These are phyloP conservation scores for Cornus kousa DNA, from an alignment of 148 eudicot genomes.

Conservation along the genomic window DNA sequence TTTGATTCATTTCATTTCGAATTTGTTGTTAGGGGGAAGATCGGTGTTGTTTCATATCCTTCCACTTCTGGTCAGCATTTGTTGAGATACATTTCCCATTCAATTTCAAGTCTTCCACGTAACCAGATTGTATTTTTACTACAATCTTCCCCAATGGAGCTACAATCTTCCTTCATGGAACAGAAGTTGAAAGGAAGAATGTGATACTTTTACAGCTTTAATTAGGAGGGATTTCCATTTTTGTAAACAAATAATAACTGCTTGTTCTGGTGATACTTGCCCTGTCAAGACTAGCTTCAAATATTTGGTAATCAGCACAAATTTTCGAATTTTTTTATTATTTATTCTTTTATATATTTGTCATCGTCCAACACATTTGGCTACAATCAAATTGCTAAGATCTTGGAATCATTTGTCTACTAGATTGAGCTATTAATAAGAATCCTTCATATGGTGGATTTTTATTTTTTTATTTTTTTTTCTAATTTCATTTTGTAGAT, in stretches of 20 bases:
- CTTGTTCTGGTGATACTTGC: background rate
- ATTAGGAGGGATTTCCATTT: background rate
- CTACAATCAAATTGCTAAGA: background rate
- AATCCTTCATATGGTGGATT: no score
- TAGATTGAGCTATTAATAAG: background rate
- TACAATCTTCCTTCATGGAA: background rate
- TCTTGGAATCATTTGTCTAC: background rate
- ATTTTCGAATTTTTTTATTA: background rate
- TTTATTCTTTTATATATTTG: background rate
- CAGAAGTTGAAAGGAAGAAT: background rate
- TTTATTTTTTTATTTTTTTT: no score
- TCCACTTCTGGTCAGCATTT: background rate
- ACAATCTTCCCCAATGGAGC: background rate
- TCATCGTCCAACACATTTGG: background rate
- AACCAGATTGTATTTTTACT: background rate
- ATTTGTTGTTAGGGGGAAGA: slow-evolving; percentile 7
- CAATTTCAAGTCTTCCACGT: background rate
- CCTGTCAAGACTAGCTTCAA: background rate
- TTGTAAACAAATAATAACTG: background rate
- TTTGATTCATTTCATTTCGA: slow-evolving; percentile 1
- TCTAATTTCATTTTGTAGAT: no score
- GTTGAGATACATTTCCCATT: background rate
- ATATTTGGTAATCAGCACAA: background rate
- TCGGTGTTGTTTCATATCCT: background rate
- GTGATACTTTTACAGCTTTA: background rate